These are phyloP conservation scores for Trametes hirsuta DNA, from an alignment of 1,284 basidiomycete species.

Conservation along the genomic window DNA sequence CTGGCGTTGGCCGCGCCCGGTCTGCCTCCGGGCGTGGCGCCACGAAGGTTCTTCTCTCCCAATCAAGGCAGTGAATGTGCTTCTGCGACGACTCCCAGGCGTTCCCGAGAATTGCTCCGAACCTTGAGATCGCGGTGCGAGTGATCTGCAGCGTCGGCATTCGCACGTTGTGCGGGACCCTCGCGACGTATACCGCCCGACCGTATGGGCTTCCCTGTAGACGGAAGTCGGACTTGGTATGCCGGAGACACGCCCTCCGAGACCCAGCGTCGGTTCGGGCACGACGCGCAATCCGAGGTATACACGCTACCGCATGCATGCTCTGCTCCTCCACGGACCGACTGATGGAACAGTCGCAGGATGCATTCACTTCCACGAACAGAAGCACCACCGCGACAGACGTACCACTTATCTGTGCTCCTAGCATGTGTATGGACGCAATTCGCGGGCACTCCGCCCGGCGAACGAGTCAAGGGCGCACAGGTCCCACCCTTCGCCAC, in stretches of 20 bases:
- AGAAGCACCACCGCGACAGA: slow-evolving; percentile 4
- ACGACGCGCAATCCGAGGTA: slow-evolving; percentile 3
- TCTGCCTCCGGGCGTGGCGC: slow-evolving; percentile 3
- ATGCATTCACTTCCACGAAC: neutral
- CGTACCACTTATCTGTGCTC: neutral
- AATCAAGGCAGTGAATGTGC: neutral
- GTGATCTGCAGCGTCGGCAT: neutral
- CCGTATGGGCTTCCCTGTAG: neutral
- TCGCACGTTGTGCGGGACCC: slow-evolving; percentile 5
- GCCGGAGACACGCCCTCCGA: neutral
- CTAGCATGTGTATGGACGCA: neutral
- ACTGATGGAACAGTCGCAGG: neutral
- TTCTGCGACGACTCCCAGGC: slow-evolving; percentile 2
- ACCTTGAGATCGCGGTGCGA: neutral
- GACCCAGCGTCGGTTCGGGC: neutral
- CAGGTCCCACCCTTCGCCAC: slow-evolving; percentile 2
- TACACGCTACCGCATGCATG: neutral
- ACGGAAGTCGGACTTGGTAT: neutral
- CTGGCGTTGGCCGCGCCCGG: neutral
- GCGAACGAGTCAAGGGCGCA: neutral
- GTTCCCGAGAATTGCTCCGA: neutral
- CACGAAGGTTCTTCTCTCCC: slow-evolving; percentile 8
- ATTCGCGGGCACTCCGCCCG: neutral
- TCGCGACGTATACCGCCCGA: neutral
- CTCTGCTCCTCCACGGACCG: neutral